Conservation (phyloP, 352 stramenopile genomes). For the Halophytophthora polymorphica region DNA sequence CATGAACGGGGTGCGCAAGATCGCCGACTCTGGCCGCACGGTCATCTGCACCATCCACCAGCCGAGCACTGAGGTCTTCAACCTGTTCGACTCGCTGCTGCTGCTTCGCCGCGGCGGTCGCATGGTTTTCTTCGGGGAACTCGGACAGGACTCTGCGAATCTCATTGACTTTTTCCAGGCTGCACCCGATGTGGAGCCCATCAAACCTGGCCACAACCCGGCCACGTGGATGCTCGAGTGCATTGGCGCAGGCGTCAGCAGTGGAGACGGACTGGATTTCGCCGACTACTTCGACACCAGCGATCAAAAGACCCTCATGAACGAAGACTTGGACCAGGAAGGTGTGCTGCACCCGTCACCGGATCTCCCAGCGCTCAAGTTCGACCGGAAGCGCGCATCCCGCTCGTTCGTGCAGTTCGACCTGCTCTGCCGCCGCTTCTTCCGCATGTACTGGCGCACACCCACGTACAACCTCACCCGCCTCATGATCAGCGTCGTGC, state of each 20-base stretch:
- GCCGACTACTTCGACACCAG: constrained; percentile 37
- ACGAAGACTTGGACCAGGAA: constrained; percentile 23
- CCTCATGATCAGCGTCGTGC: constrained; percentile 43
- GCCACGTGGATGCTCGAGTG: constrained; percentile 10
- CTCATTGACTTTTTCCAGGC: constrained; percentile 56
- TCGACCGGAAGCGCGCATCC: constrained; percentile 22
- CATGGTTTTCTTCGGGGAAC: constrained; percentile 72
- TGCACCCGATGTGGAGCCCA: constrained; percentile 22
- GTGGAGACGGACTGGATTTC: constrained; percentile 29
- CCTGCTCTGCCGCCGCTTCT: constrained; percentile 37
- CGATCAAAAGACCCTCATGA: constrained; percentile 21
- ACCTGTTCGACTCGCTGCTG: constrained; percentile 68
- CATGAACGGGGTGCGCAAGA: constrained; percentile 28
- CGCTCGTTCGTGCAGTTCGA: constrained; percentile 12
- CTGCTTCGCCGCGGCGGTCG: constrained; percentile 72
- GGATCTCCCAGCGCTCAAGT: constrained; percentile 18
- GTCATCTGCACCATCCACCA: constrained; percentile 88
- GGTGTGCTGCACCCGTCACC: constrained; percentile 11
- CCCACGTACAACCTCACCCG: constrained; percentile 76
- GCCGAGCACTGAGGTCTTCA: constrained; percentile 73
- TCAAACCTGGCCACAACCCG: constrained; percentile 33
- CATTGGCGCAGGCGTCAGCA: constrained; percentile 31
- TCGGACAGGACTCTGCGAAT: constrained; percentile 39
- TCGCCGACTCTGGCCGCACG: constrained; percentile 58
- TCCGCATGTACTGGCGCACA: constrained; percentile 73